Evolutionary conservation across 176 grass and related monocot genomes (phyloP).

Genomic region (Bromus sterilis): DNA sequence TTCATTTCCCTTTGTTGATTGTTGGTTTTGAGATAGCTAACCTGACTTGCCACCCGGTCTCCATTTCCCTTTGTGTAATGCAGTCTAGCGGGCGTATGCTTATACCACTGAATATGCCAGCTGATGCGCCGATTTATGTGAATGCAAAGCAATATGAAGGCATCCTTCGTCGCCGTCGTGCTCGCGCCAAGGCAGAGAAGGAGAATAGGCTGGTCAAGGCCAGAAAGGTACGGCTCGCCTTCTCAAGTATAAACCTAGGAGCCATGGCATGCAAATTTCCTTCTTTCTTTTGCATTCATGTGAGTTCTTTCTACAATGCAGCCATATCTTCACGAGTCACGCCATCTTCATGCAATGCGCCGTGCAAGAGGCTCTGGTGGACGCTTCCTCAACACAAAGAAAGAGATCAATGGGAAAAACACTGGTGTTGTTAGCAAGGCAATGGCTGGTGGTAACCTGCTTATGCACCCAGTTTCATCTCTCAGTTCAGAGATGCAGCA

Average conservation of each 20-base stretch:
- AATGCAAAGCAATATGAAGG: constrained; percentile 86
- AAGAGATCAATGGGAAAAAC: constrained; percentile 18
- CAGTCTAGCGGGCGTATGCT: constrained; percentile 58
- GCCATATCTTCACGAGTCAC: constrained; percentile 92
- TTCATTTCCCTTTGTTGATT: constrained; percentile 27
- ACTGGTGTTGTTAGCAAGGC: neutral
- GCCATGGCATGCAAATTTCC: neutral
- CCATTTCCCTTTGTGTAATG: constrained; percentile 25
- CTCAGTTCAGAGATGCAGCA: constrained; percentile 70
- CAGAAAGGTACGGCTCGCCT: constrained; percentile 55
- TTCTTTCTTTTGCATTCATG: neutral
- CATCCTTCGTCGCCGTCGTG: constrained; percentile 71
- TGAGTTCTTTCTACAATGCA: constrained; percentile 22
- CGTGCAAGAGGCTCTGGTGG: constrained; percentile 75
- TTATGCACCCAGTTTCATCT: constrained; percentile 25
- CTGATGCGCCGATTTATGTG: constrained; percentile 81
- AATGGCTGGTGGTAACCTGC: neutral
- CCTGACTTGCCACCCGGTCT: no score
- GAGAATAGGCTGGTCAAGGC: constrained; percentile 53
- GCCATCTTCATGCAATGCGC: constrained; percentile 89
- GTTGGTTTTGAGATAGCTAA: no score
- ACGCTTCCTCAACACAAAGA: constrained; percentile 88
- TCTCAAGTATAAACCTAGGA: neutral
- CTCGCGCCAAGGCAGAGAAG: constrained; percentile 76
- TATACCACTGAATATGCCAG: constrained; percentile 62